Percentiles rank a stretch among this genome's conserved stretches.
Evolutionary conservation across 2,329 filamentous ascomycete species (phyloP).

Genomic region (Pseudocercospora musae): DNA sequence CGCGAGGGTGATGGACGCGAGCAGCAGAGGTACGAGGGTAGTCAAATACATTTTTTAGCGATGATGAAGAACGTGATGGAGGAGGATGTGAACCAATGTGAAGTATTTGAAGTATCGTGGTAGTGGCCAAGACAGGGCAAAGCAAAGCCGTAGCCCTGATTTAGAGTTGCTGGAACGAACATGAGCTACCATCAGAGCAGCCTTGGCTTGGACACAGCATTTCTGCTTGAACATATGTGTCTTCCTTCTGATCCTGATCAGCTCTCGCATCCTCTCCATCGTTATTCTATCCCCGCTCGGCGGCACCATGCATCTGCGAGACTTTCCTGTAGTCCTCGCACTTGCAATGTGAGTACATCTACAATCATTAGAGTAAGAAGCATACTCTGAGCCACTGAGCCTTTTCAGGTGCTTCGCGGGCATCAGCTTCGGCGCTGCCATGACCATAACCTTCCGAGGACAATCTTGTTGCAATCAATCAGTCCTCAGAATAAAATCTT

Average conservation of each 20-base stretch:
- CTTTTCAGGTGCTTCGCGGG: not conserved
- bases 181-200: not conserved
- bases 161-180: not conserved
- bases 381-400: not conserved
- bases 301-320: not conserved
- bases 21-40: not conserved
- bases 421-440: not conserved
- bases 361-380: not conserved
- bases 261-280: not conserved
- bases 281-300: not conserved
- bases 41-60: not conserved
- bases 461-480: not conserved
- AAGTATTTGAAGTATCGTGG: not conserved
- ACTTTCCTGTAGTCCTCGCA: not conserved
- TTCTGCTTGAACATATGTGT: not conserved
- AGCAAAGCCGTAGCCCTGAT: not conserved
- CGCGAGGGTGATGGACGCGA: not conserved
- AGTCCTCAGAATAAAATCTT: not conserved
- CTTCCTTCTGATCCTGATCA: not conserved
- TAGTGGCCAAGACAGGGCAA: not conserved
- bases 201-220: not conserved
- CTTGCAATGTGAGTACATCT: not conserved
- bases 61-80: too few species aligned
- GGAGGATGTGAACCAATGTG: not conserved
- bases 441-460: not conserved